Conservation (phyloP, 768 basidiomycete genomes). For the Glaciozyma martinii region DNA sequence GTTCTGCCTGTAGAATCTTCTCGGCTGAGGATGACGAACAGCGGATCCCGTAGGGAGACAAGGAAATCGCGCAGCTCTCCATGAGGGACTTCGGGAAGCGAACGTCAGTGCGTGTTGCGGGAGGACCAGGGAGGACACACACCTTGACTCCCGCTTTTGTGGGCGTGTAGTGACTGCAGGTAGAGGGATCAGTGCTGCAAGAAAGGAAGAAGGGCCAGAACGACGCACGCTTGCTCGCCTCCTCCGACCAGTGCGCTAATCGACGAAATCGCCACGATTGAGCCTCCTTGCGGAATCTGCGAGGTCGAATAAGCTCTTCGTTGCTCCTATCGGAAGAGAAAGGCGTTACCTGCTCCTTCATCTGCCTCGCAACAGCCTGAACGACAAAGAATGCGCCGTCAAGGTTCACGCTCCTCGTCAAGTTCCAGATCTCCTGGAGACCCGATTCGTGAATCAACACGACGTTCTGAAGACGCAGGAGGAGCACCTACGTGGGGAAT, state of each 20-base stretch:
- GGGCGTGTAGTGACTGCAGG: conserved; percentile 58
- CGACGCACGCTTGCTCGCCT: conserved; percentile 52
- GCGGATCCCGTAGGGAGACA: conserved; percentile 67
- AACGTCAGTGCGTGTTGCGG: no score
- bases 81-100: conserved; percentile 43
- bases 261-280: conserved; percentile 67
- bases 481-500: conserved; percentile 46
- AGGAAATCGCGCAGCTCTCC: conserved; percentile 68
- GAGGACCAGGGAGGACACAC: no score
- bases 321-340: no score
- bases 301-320: no score
- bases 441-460: no score
- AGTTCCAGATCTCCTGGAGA: conserved; percentile 48
- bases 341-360: conserved; percentile 50
- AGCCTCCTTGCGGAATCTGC: conserved; percentile 53
- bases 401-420: conserved; percentile 61
- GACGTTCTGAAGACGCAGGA: no score
- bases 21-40: conserved; percentile 34
- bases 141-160: conserved; percentile 51
- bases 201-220: neutral
- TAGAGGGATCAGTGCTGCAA: neutral
- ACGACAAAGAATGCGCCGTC: conserved; percentile 60
- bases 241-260: conserved; percentile 72
- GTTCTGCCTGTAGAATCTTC: neutral
- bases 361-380: conserved; percentile 56